Percentiles rank a stretch among this genome's conserved stretches.
These are phyloP conservation scores for Peribolospora baueri DNA, from an alignment of 768 basidiomycete genomes.

Conservation along the genomic window DNA sequence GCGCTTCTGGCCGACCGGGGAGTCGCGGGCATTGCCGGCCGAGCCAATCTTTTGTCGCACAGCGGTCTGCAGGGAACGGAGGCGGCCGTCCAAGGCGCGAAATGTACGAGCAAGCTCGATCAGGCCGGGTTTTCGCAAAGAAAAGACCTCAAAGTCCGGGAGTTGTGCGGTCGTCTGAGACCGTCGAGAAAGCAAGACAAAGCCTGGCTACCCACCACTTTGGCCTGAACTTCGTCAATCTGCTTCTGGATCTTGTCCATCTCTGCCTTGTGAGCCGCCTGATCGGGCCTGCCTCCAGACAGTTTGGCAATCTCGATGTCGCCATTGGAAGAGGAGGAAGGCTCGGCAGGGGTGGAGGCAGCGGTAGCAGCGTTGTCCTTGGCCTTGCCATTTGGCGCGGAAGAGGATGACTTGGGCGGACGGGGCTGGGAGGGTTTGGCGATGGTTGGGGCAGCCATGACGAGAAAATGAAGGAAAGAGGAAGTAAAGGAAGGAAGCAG, in stretches of 20 bases:
- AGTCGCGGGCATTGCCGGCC: slow-evolving; percentile 30
- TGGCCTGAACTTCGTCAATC: slow-evolving; percentile 55
- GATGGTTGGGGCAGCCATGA: too few relatives aligned
- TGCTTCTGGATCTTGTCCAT: slow-evolving; percentile 45
- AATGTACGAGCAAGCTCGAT: too few relatives aligned
- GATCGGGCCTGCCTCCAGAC: slow-evolving; percentile 40
- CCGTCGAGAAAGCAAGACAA: background rate
- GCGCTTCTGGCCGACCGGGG: slow-evolving; percentile 45
- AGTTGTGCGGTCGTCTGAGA: background rate
- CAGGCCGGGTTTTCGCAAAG: background rate
- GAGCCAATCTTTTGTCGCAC: slow-evolving; percentile 39
- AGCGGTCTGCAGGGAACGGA: background rate
- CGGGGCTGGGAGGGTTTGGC: too few relatives aligned
- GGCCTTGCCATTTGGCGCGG: too few relatives aligned
- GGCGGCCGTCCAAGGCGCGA: background rate
- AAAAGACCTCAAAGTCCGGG: slow-evolving; percentile 12
- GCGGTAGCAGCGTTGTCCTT: too few relatives aligned
- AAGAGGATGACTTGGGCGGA: too few relatives aligned
- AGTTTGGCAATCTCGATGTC: too few relatives aligned
- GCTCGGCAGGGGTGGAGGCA: too few relatives aligned
- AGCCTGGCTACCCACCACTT: slow-evolving; percentile 37
- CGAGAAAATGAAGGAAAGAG: too few relatives aligned
- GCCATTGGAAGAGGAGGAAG: too few relatives aligned
- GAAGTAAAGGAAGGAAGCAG: too few relatives aligned
- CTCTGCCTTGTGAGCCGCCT: slow-evolving; percentile 56